Evolutionary conservation across 2,329 filamentous ascomycete species (phyloP).

Genomic region (Botrytis porri): DNA sequence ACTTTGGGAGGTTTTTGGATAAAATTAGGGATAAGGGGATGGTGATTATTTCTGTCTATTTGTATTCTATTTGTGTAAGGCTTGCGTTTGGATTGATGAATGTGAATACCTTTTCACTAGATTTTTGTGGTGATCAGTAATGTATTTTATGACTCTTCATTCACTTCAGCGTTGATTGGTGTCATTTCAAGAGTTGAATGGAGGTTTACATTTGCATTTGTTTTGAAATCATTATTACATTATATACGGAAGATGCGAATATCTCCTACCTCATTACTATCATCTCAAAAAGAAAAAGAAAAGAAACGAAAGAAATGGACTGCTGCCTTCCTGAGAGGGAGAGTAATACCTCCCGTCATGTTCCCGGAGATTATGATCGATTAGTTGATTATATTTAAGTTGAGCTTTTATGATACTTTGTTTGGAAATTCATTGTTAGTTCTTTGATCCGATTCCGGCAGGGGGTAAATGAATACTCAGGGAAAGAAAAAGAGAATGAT

Average conservation of each 20-base stretch:
- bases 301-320: background rate
- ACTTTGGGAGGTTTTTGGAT: fast-evolving
- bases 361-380: background rate
- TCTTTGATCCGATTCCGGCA: background rate
- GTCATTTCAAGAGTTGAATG: too few relatives aligned
- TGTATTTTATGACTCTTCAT: too few relatives aligned
- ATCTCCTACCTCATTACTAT: background rate
- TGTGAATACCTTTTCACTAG: background rate
- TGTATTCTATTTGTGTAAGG: fast-evolving
- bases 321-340: background rate
- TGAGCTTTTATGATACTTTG: fast-evolving
- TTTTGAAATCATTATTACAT: too few relatives aligned
- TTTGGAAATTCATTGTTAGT: background rate
- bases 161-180: too few relatives aligned
- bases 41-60: background rate
- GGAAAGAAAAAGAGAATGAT: too few relatives aligned
- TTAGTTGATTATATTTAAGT: background rate
- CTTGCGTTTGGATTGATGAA: background rate
- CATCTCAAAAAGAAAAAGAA: background rate
- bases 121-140: too few relatives aligned
- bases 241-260: fast-evolving
- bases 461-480: background rate
- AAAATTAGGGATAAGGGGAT: background rate
- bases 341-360: background rate
- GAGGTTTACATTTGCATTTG: too few relatives aligned